Evolutionary conservation across 192 early-diverging fungal genomes (phyloP).

Genomic region (Gryganskiella cystojenkinii): DNA sequence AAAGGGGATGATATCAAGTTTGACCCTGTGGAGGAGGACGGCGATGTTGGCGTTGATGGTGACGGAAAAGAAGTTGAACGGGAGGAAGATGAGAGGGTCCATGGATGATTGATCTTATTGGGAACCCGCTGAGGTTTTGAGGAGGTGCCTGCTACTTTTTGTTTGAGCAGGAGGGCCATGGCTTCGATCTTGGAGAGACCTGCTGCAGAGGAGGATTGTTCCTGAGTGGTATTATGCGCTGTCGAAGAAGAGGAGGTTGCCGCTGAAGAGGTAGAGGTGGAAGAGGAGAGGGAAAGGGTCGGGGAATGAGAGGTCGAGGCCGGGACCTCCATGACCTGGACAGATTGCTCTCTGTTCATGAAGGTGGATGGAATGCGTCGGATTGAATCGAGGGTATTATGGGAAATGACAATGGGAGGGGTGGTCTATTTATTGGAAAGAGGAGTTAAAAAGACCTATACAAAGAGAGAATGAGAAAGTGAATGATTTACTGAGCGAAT

Average conservation of each 20-base stretch:
- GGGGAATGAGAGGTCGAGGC: too few relatives aligned
- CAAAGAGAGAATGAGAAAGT: too few relatives aligned
- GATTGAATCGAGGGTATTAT: neutral
- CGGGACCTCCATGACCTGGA: slow-evolving; percentile 31
- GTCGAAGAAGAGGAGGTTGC: neutral
- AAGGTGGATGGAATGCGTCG: neutral
- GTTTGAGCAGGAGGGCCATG: slow-evolving; percentile 42
- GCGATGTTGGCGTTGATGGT: slow-evolving; percentile 1
- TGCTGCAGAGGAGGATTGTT: neutral
- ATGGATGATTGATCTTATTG: slow-evolving; percentile 47
- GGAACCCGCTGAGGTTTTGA: slow-evolving; percentile 30
- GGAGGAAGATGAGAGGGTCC: slow-evolving; percentile 12
- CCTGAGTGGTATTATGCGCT: neutral
- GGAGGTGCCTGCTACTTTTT: slow-evolving; percentile 43
- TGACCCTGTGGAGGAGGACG: neutral
- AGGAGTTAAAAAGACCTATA: too few relatives aligned
- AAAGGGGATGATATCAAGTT: too few relatives aligned
- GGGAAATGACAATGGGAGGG: too few relatives aligned
- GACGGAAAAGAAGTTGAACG: slow-evolving; percentile 20
- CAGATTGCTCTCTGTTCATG: slow-evolving; percentile 41
- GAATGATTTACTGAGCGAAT: too few relatives aligned
- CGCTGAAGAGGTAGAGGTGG: neutral
- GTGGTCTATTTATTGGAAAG: too few relatives aligned
- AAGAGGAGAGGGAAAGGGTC: slow-evolving; percentile 1
- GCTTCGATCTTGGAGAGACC: slow-evolving; percentile 51